phyloP scores from a whole-genome alignment of 1,284 basidiomycete species.

The Pseudozyma sp. region DNA sequence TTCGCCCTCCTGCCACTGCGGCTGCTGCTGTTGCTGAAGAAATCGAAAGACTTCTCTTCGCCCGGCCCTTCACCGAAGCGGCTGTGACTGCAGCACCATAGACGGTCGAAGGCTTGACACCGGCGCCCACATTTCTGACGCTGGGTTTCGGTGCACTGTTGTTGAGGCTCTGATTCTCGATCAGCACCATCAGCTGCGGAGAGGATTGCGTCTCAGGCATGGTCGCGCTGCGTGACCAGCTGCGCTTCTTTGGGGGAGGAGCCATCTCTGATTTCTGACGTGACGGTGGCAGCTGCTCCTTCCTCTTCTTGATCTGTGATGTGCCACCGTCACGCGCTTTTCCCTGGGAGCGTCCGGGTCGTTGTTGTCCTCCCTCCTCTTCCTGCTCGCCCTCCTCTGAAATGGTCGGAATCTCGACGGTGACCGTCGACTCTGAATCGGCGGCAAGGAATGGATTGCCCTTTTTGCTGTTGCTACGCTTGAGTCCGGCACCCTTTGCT shows the following conservation, averaged over 20 bases:
- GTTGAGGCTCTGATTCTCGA: constrained; percentile 16
- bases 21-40: neutral
- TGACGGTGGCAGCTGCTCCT: constrained; percentile 51
- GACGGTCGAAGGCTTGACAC: constrained; percentile 17
- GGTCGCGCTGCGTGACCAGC: constrained; percentile 20
- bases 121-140: constrained; percentile 14
- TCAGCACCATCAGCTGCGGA: constrained; percentile 14
- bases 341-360: constrained; percentile 22
- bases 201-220: constrained; percentile 12
- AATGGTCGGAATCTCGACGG: constrained; percentile 33
- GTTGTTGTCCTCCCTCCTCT: constrained; percentile 8
- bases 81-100: constrained; percentile 9
- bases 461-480: constrained; percentile 35
- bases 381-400: constrained; percentile 20
- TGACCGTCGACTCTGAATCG: constrained; percentile 4
- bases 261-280: neutral
- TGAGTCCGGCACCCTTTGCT: constrained; percentile 16
- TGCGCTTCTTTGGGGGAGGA: constrained; percentile 4
- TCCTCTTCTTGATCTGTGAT: constrained; percentile 14
- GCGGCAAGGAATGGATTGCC: constrained; percentile 25
- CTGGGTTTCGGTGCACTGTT: neutral
- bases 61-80: neutral
- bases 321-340: constrained; percentile 48
- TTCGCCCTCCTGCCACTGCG: constrained; percentile 1
- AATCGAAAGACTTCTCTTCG: constrained; percentile 5